phyloP scores from a whole-genome alignment of 2,329 filamentous ascomycete species.

The Amphichorda felina region DNA sequence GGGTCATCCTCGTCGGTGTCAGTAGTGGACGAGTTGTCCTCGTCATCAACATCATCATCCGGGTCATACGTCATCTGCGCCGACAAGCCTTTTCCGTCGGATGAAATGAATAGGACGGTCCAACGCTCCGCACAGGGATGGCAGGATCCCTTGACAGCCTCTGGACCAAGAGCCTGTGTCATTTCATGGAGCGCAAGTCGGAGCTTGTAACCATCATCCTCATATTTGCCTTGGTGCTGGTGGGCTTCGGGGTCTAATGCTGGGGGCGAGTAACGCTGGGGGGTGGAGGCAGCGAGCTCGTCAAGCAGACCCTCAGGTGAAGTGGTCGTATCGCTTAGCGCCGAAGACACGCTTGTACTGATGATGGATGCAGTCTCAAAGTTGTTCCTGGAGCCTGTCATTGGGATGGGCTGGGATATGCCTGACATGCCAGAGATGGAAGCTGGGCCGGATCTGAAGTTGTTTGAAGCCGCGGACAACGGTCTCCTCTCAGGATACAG shows the following conservation, averaged over 20 bases:
- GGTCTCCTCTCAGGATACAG: conserved; percentile 69
- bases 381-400: conserved; percentile 40
- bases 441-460: conserved; percentile 52
- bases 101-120: conserved; percentile 69
- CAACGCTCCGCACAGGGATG: conserved; percentile 77
- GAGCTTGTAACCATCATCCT: conserved; percentile 54
- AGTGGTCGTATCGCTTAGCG: conserved; percentile 57
- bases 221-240: conserved; percentile 37
- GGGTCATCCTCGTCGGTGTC: conserved; percentile 52
- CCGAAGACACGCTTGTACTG: conserved; percentile 61
- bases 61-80: conserved; percentile 62
- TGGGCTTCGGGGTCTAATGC: conserved; percentile 30
- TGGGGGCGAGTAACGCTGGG: conserved; percentile 43
- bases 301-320: conserved; percentile 54
- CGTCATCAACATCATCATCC: conserved; percentile 52
- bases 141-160: conserved; percentile 53
- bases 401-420: conserved; percentile 57
- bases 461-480: conserved; percentile 49
- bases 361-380: conserved; percentile 59
- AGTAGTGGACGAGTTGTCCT: conserved; percentile 48
- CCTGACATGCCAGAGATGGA: conserved; percentile 57
- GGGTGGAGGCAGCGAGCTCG: conserved; percentile 33
- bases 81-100: conserved; percentile 58
- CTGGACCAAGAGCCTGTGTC: conserved; percentile 50
- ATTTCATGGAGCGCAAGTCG: conserved; percentile 61